These are phyloP conservation scores for Arabis hirsuta DNA, from an alignment of 345 rosid genomes.

Conservation along the genomic window DNA sequence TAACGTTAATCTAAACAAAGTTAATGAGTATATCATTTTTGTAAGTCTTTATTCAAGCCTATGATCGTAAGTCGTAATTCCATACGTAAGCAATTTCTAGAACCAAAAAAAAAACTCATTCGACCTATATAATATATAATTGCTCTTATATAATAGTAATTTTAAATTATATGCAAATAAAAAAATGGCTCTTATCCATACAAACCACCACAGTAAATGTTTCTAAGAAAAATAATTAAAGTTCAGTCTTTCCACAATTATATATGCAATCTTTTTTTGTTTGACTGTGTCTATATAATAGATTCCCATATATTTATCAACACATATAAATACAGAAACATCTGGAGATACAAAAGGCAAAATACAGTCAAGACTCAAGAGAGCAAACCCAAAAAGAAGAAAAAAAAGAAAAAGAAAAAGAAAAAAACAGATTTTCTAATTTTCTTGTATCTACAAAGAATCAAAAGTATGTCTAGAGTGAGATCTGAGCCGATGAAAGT, in stretches of 20 bases:
- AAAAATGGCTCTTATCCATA: neutral
- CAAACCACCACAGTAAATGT: slow-evolving; percentile 29
- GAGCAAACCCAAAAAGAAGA: slow-evolving; percentile 3
- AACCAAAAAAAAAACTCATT: neutral
- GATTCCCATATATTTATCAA: slow-evolving; percentile 7
- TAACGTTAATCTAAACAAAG: neutral
- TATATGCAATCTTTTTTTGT: neutral
- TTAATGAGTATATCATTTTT: neutral
- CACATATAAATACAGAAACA: slow-evolving; percentile 38
- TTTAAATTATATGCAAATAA: too few relatives aligned
- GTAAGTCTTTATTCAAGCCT: slow-evolving; percentile 6
- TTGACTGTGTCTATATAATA: neutral
- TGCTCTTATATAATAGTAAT: too few relatives aligned
- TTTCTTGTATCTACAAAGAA: neutral
- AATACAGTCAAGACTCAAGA: neutral
- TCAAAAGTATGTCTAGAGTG: slow-evolving; percentile 34
- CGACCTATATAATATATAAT: neutral
- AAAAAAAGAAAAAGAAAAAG: too few relatives aligned
- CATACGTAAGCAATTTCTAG: slow-evolving; percentile 43
- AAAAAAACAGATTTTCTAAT: neutral
- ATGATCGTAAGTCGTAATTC: slow-evolving; percentile 43
- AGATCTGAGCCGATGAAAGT: slow-evolving; percentile 54
- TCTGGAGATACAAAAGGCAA: slow-evolving; percentile 25
- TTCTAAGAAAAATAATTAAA: neutral
- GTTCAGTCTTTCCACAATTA: slow-evolving; percentile 14